These are phyloP conservation scores for Linum tenue DNA, from an alignment of 345 rosid genomes.

Conservation along the genomic window DNA sequence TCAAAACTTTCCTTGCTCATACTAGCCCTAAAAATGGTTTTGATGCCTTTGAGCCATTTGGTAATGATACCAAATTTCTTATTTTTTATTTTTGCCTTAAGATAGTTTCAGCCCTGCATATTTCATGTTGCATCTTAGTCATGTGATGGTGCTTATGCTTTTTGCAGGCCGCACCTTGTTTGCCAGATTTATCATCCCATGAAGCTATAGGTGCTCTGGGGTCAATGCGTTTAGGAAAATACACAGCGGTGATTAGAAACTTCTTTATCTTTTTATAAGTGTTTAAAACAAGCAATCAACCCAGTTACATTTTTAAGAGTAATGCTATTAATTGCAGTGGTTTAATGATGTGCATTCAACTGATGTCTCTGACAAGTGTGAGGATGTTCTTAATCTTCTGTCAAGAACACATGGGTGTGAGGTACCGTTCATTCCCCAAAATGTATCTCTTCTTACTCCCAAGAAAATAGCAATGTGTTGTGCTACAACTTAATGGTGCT, in stretches of 20 bases:
- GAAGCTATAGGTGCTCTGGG: slow-evolving; percentile 37
- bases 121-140: not conserved
- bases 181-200: slow-evolving; percentile 50
- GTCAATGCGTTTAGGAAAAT: slow-evolving; percentile 68
- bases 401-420: slow-evolving; percentile 66
- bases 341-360: slow-evolving; percentile 75
- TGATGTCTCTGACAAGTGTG: slow-evolving; percentile 70
- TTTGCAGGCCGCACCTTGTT: slow-evolving; percentile 61
- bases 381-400: slow-evolving; percentile 52
- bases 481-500: not conserved
- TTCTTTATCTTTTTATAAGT: not conserved
- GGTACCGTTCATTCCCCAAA: slow-evolving; percentile 29
- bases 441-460: no score
- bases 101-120: not conserved
- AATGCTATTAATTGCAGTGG: slow-evolving; percentile 49
- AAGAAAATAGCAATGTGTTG: not conserved
- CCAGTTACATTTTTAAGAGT: slow-evolving; percentile 5
- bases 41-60: not conserved
- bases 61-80: not conserved
- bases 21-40: not conserved
- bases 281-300: not conserved
- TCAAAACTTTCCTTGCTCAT: not conserved
- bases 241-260: slow-evolving; percentile 36
- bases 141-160: not conserved
- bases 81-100: not conserved